These are phyloP conservation scores for Cyclaneusma minus DNA, from an alignment of 2,329 filamentous ascomycete genomes.

Conservation along the genomic window DNA sequence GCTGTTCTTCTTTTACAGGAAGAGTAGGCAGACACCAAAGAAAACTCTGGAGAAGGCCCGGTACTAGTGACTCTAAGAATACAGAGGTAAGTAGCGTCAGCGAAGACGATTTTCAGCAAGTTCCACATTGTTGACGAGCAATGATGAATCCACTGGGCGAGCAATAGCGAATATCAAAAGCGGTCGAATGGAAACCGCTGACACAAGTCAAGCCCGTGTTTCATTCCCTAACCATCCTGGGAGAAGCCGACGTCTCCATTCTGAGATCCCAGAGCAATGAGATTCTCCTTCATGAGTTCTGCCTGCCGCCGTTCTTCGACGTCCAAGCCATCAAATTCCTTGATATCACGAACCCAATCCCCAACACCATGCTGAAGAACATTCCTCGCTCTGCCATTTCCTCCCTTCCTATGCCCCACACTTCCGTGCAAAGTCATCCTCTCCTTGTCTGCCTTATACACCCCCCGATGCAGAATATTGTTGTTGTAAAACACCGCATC, in stretches of 20 bases:
- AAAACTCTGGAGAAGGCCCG: too few relatives aligned
- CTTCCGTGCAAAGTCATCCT: conserved; percentile 59
- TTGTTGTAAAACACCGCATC: conserved; percentile 84
- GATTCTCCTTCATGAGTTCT: conserved; percentile 44
- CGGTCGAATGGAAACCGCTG: too few relatives aligned
- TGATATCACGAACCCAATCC: conserved; percentile 43
- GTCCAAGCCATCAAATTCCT: conserved; percentile 34
- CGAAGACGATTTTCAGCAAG: too few relatives aligned
- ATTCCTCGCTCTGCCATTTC: conserved; percentile 45
- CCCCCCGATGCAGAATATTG: conserved; percentile 67
- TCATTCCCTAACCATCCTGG: conserved; percentile 38
- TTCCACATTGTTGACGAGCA: too few relatives aligned
- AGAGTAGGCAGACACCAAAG: too few relatives aligned
- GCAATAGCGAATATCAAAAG: too few relatives aligned
- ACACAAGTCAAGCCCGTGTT: too few relatives aligned
- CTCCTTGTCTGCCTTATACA: conserved; percentile 42
- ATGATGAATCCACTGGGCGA: too few relatives aligned
- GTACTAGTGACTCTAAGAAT: too few relatives aligned
- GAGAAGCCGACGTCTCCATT: conserved; percentile 50
- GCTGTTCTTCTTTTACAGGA: too few relatives aligned
- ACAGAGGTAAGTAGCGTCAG: too few relatives aligned
- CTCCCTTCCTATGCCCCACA: conserved; percentile 44
- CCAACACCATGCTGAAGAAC: conserved; percentile 63
- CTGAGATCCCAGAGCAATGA: conserved; percentile 45
- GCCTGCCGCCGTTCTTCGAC: conserved; percentile 32